Conservation (phyloP, 1,139 yeast genomes). For the Suhomyces guaymorum region DNA sequence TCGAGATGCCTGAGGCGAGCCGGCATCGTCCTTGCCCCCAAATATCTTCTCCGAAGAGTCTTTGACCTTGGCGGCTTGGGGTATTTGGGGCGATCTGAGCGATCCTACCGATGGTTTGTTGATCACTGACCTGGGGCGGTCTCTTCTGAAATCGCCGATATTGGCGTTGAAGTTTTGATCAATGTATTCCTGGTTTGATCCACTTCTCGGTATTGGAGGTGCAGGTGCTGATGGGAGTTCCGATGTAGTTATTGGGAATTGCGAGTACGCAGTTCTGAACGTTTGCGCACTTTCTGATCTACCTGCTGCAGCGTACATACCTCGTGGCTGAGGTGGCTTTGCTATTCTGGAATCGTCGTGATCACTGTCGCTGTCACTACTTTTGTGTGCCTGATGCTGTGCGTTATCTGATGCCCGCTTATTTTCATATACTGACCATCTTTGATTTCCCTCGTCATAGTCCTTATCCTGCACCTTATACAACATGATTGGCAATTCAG, state of each 20-base stretch:
- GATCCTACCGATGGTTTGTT: slow-evolving; percentile 11
- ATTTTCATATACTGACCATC: slow-evolving; percentile 33
- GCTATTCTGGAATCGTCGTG: not conserved
- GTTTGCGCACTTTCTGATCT: slow-evolving; percentile 10
- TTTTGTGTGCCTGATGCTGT: slow-evolving; percentile 1
- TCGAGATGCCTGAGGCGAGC: not conserved
- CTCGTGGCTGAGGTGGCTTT: slow-evolving; percentile 1
- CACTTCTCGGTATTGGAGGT: slow-evolving; percentile 9
- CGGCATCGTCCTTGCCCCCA: slow-evolving; percentile 2
- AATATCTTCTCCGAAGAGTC: slow-evolving; percentile 3
- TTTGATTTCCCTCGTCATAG: slow-evolving; percentile 26
- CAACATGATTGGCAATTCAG: slow-evolving; percentile 32
- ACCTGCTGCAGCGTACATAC: slow-evolving; percentile 3
- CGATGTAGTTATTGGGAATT: slow-evolving; percentile 5
- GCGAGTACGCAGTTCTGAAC: slow-evolving; percentile 10
- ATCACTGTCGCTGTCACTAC: slow-evolving; percentile 11
- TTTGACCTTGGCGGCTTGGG: slow-evolving; percentile 8
- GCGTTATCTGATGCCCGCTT: slow-evolving; percentile 13
- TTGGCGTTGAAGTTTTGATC: slow-evolving; percentile 16
- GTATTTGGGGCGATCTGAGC: slow-evolving; percentile 7
- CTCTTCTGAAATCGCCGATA: slow-evolving; percentile 18
- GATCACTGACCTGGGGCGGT: slow-evolving; percentile 15
- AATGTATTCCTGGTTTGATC: slow-evolving; percentile 12
- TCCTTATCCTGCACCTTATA: slow-evolving; percentile 33
- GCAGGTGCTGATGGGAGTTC: slow-evolving; percentile 4